phyloP scores from a whole-genome alignment of 2,329 filamentous ascomycete species.

The Metarhizium humberi region DNA sequence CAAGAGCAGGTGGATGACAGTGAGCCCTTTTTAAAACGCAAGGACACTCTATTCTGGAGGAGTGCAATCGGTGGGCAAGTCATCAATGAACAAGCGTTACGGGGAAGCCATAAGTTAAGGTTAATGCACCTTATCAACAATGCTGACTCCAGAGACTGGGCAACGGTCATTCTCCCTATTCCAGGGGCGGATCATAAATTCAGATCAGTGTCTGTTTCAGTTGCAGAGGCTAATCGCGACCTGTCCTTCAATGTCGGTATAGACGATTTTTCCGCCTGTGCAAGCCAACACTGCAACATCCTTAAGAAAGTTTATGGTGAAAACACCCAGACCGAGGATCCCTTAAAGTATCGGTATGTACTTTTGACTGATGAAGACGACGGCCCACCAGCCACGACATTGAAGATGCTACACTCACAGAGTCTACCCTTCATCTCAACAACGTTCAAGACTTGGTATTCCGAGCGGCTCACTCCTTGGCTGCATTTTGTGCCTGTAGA shows the following conservation, averaged over 20 bases:
- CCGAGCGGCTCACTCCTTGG: constrained; percentile 65
- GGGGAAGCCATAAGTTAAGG: constrained; percentile 59
- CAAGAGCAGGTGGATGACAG: constrained; percentile 32
- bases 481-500: constrained; percentile 75
- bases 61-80: constrained; percentile 52
- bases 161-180: constrained; percentile 48
- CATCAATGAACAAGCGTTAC: constrained; percentile 45
- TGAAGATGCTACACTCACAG: constrained; percentile 55
- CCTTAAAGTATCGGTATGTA: constrained; percentile 60
- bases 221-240: constrained; percentile 42
- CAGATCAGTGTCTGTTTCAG: constrained; percentile 44
- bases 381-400: constrained; percentile 50
- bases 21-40: constrained; percentile 49
- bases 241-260: constrained; percentile 51
- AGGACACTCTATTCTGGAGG: constrained; percentile 63
- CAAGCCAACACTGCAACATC: constrained; percentile 28
- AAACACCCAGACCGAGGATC: constrained; percentile 30
- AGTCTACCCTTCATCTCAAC: constrained; percentile 62
- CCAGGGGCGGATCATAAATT: constrained; percentile 29
- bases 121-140: constrained; percentile 61
- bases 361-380: constrained; percentile 64
- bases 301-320: constrained; percentile 21
- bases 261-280: constrained; percentile 47
- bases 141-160: constrained; percentile 36
- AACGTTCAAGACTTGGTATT: constrained; percentile 73